Percentiles rank a stretch among this genome's conserved stretches.
These are phyloP conservation scores for Eutrema heterophyllum DNA, from an alignment of 345 rosid genomes.

Conservation along the genomic window DNA sequence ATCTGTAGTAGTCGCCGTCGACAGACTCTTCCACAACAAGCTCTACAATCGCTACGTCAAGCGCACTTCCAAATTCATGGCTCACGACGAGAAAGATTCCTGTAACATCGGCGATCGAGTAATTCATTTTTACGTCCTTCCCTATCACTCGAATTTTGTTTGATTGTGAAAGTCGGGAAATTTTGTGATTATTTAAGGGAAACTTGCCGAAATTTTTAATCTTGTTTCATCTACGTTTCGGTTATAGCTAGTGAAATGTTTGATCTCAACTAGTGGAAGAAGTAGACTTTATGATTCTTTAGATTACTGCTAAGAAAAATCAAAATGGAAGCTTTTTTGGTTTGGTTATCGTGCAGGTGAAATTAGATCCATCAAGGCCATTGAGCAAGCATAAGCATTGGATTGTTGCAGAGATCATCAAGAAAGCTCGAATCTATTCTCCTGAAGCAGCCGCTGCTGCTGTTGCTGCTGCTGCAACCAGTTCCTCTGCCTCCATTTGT, in stretches of 20 bases:
- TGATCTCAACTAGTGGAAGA: background rate
- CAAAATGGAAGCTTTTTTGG: background rate
- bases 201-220: background rate
- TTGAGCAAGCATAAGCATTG: slow-evolving; percentile 88
- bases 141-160: background rate
- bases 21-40: slow-evolving; percentile 78
- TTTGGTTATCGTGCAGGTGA: slow-evolving; percentile 39
- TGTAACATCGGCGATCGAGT: slow-evolving; percentile 92
- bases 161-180: background rate
- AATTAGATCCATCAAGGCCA: slow-evolving; percentile 92
- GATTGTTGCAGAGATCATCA: slow-evolving; percentile 85
- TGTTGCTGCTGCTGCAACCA: slow-evolving; percentile 6
- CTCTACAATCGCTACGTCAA: slow-evolving; percentile 75
- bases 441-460: slow-evolving; percentile 33
- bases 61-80: slow-evolving; percentile 97
- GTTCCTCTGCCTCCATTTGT: slow-evolving; percentile 1
- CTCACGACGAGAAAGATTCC: slow-evolving; percentile 67
- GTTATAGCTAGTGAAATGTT: background rate
- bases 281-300: background rate
- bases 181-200: background rate
- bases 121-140: background rate
- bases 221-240: background rate
- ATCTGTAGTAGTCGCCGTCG: slow-evolving; percentile 84
- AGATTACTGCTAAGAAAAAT: background rate
- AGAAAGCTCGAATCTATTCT: slow-evolving; percentile 70